Evolutionary conservation across 768 basidiomycete genomes (phyloP), one percentile per base, ranked within the genome.

Genomic region (Podaxis sp.): DNA sequence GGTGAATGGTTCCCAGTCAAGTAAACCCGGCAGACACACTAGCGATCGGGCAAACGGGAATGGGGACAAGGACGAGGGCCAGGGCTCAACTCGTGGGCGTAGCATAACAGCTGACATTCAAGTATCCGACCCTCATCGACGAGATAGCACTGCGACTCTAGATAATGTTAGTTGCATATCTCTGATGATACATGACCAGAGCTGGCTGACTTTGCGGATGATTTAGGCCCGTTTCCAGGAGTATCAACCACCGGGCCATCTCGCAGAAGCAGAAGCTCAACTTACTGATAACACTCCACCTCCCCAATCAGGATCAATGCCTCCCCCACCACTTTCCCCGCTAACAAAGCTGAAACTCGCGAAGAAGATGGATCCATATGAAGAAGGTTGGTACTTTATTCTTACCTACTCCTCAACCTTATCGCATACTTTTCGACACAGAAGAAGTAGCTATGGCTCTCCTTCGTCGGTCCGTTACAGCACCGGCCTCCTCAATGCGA

Each of bases 281-380:
- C 9, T 48, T 14, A 11, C 7, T 23, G 23, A 23, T 16, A 14
- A 13, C 10, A 25, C 16, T 9, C 42, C 55, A 14, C 9, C n/a
- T 6, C 28, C 32, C 21, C 13, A 47, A 10, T 27, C 48, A 11
- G n/a, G 7, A 11, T 40, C 57, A 40, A 50, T 38, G 35, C 13
- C 38, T 42, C 40, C 57, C 2, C 40, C 51, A 11, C 50, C 37
- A 55, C 55, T 28, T 16, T 27, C 42, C 13, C 2, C 42, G 3
- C 10, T 5, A 2, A 46, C 5, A 10, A 44, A 35, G 6, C 27
- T 16, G 25, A 53, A 51, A 18, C 4, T 28, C 11, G 11, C 23
- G 16, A 47, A 60, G 44, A 70, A 70, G 53, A 60, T 66, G 48
- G 69, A 70, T 35, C 69, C 67, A 7, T 65, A 70, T 40, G 67